Evolutionary conservation across 2,329 filamentous ascomycete genomes (phyloP).

Genomic region (Ceratocystis ficicola): DNA sequence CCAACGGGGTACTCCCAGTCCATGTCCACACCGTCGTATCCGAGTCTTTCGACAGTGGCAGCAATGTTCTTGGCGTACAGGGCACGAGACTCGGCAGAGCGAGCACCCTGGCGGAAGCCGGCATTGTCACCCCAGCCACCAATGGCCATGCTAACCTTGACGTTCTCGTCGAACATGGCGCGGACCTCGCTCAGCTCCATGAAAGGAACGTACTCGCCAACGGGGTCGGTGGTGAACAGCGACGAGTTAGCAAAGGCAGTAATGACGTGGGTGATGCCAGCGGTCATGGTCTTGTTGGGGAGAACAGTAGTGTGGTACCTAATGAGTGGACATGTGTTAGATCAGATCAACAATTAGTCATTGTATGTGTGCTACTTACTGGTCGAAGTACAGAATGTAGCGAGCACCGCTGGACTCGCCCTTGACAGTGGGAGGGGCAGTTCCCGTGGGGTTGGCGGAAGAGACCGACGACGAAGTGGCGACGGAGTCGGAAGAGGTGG

Average conservation of each 20-base stretch:
- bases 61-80: slow-evolving; percentile 53
- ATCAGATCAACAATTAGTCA: too few relatives aligned
- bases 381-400: slow-evolving; percentile 4
- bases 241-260: slow-evolving; percentile 48
- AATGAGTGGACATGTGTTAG: background rate
- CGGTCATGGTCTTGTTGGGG: slow-evolving; percentile 2
- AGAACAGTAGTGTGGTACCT: background rate
- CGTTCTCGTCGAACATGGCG: slow-evolving; percentile 36
- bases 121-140: slow-evolving; percentile 61
- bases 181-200: slow-evolving; percentile 32
- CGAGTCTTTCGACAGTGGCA: slow-evolving; percentile 46
- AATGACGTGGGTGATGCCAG: slow-evolving; percentile 42
- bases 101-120: slow-evolving; percentile 49
- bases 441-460: background rate
- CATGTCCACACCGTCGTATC: slow-evolving; percentile 52
- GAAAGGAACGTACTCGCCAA: slow-evolving; percentile 40
- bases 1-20: slow-evolving; percentile 57
- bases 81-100: slow-evolving; percentile 38
- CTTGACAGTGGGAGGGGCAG: background rate
- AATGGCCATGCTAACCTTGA: slow-evolving; percentile 57
- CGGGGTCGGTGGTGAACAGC: slow-evolving; percentile 35
- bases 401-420: background rate
- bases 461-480: background rate
- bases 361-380: background rate
- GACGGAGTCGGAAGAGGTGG: too few relatives aligned